Conservation (phyloP, 257 asterid species). For the Rehmannia glutinosa region DNA sequence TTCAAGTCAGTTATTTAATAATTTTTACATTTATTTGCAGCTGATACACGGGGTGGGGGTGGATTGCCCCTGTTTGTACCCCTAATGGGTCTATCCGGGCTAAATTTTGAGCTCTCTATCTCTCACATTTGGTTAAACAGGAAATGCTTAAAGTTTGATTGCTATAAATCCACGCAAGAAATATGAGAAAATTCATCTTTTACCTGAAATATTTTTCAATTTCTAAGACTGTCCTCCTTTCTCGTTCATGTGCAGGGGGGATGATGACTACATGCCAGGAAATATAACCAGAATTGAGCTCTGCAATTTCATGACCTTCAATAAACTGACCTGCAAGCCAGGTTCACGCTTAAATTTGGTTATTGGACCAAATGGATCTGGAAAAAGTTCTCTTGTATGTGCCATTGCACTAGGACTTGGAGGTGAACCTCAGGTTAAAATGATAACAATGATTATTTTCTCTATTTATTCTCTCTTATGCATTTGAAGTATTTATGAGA, state of each 20-base stretch:
- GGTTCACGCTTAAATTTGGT: slow-evolving; percentile 87
- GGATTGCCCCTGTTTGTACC: neutral
- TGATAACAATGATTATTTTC: neutral
- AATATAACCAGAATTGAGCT: slow-evolving; percentile 76
- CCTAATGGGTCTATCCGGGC: neutral
- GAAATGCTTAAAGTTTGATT: neutral
- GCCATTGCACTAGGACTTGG: slow-evolving; percentile 96
- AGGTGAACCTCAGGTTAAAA: slow-evolving; percentile 84
- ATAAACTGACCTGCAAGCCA: slow-evolving; percentile 60
- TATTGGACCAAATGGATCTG: slow-evolving; percentile 96
- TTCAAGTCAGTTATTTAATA: neutral
- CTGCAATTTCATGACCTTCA: slow-evolving; percentile 91
- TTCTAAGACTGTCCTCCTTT: slow-evolving; percentile 3
- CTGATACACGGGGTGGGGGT: neutral
- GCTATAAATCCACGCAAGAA: neutral
- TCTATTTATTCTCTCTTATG: slow-evolving; percentile 10
- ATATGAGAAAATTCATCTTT: neutral
- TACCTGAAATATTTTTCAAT: neutral
- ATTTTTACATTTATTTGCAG: neutral
- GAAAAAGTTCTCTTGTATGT: slow-evolving; percentile 96
- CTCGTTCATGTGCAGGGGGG: slow-evolving; percentile 49
- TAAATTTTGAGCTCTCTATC: neutral
- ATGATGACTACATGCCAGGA: slow-evolving; percentile 79
- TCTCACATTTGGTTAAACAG: neutral
- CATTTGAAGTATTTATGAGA: slow-evolving; percentile 15